Percentiles rank a stretch among this genome's conserved stretches.
phyloP scores from a whole-genome alignment of 2,329 filamentous ascomycete species.

The Aspergillus viridinutans region DNA sequence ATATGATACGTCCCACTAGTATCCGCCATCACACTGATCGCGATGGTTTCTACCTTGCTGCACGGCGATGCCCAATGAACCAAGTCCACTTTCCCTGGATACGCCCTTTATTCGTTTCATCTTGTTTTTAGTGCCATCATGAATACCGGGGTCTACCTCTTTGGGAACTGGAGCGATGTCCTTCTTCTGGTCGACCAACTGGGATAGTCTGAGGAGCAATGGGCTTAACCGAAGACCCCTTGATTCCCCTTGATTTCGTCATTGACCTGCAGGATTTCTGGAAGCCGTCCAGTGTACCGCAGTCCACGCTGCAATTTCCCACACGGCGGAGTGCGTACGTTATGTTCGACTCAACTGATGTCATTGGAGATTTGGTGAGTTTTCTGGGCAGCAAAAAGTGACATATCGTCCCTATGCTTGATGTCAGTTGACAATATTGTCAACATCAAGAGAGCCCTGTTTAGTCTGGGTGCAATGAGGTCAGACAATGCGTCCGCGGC shows the following conservation, averaged over 20 bases:
- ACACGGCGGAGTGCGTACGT: constrained; percentile 51
- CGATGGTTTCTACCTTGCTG: background rate
- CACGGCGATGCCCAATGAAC: background rate
- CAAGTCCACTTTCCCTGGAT: constrained; percentile 14
- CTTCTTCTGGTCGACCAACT: background rate
- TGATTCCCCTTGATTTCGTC: background rate
- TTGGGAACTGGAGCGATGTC: background rate
- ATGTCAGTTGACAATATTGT: constrained; percentile 46
- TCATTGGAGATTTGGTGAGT: constrained; percentile 66
- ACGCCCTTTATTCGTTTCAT: constrained; percentile 5
- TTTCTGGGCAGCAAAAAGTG: constrained; percentile 52
- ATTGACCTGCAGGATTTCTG: constrained; percentile 27
- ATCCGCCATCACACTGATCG: background rate
- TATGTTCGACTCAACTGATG: constrained; percentile 55
- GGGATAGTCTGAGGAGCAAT: background rate
- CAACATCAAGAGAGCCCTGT: constrained; percentile 65
- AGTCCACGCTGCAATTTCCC: constrained; percentile 71
- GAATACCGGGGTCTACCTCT: background rate
- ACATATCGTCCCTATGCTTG: constrained; percentile 17
- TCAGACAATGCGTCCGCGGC: constrained; percentile 48
- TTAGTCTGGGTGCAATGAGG: constrained; percentile 67
- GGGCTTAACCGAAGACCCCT: background rate
- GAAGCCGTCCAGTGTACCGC: constrained; percentile 59
- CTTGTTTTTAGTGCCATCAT: background rate
- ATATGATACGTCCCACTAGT: constrained; percentile 13